These are phyloP conservation scores for Quercus mongolica DNA, from an alignment of 306 rosid genomes.

Conservation along the genomic window DNA sequence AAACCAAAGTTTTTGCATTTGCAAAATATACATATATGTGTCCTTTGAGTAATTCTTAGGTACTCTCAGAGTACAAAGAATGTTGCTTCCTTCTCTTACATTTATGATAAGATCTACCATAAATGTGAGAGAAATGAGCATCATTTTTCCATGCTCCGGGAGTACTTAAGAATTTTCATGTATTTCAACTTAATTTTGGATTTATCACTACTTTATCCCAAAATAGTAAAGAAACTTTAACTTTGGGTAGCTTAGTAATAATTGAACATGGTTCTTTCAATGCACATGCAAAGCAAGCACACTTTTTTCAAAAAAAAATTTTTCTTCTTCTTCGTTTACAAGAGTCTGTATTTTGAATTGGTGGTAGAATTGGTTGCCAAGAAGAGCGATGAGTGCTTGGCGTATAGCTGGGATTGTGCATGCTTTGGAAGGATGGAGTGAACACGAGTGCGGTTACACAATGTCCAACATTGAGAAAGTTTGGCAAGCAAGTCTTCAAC, in stretches of 20 bases:
- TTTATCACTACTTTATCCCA: too few species aligned
- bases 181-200: too few species aligned
- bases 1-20: too few species aligned
- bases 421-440: constrained; percentile 34
- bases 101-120: too few species aligned
- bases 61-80: too few species aligned
- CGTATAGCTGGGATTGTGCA: constrained; percentile 36
- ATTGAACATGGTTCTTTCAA: neutral
- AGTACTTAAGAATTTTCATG: too few species aligned
- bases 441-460: constrained; percentile 37
- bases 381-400: constrained; percentile 54
- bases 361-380: constrained; percentile 28
- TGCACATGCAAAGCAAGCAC: neutral
- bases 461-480: constrained; percentile 20
- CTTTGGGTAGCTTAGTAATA: neutral
- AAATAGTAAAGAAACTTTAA: constrained; percentile 7
- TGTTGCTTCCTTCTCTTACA: too few species aligned
- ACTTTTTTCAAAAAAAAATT: neutral
- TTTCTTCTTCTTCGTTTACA: neutral
- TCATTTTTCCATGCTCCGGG: too few species aligned
- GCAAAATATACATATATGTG: too few species aligned
- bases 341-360: neutral
- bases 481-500: constrained; percentile 40
- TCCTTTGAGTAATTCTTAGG: too few species aligned
- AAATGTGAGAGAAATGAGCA: too few species aligned